Base-by-base conservation (phyloP, 345 rosid genomes). In the Gossypium anomalum region DNA sequence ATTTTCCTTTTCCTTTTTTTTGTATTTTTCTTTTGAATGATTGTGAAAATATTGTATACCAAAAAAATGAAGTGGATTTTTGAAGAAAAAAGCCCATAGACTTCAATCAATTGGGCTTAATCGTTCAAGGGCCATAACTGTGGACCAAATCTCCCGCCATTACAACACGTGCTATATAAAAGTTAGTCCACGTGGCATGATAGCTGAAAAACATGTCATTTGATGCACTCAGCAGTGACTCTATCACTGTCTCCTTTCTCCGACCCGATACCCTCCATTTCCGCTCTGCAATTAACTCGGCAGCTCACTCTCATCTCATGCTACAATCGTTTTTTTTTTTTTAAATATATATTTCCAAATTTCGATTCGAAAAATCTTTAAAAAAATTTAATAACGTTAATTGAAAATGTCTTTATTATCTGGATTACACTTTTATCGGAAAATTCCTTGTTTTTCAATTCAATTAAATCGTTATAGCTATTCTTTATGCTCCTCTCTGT, bases 401-500 rank as follows among this genome's bases (percentile, higher is more conserved):
- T 17, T 51, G 7, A 51, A 70, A 70, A 87, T 77, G 88, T 48
- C 86, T 60, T 73, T 52, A 19, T 16, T 85, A 75, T 78, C 81
- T 73, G 80, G 81, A 27, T 55, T 85, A 2, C 41, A 51, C 43
- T 83, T 88, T 45, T 75, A 71, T 71, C 81, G 86, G 53, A 73
- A 80, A 12, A 67, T 66, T 5, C 7, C 16, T 48, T 77, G 69
- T 4, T 17, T 82, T 20, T 53, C 76, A 67, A 15, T 75, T 74
- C 79, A 52, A 2, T 65, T 76, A 47, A 76, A 74, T 74, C 52
- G 12, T 71, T 60, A 61, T 67, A 65, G 76, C 41, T 67, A 29
- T 66, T 63, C 53, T 19, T 69, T 51, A 75, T 45, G 61, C 53
- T 67, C 63, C 53, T 70, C 63, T 56, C 9, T 53, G 48, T 34